phyloP scores from a whole-genome alignment of 352 stramenopile species.

The Globisporangium polare region DNA sequence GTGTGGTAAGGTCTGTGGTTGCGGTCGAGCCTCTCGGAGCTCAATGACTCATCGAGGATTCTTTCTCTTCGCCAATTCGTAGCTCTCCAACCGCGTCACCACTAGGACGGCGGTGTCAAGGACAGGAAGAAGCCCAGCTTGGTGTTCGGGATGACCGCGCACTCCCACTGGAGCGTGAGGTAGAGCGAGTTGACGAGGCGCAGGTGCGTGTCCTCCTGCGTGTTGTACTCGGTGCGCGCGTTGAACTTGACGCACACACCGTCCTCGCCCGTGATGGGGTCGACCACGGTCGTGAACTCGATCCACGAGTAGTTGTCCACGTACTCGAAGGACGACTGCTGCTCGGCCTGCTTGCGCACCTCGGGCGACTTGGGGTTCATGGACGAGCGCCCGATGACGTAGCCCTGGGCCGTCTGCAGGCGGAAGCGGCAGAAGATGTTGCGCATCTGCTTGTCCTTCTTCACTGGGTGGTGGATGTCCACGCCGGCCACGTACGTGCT shows the following conservation, averaged over 20 bases:
- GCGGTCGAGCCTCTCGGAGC: too few species aligned
- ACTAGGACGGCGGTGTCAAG: slow-evolving; percentile 6
- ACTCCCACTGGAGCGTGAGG: slow-evolving; percentile 53
- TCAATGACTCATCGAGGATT: neutral
- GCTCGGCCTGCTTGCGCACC: slow-evolving; percentile 28
- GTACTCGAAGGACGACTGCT: slow-evolving; percentile 41
- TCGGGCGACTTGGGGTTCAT: slow-evolving; percentile 47
- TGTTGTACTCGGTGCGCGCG: slow-evolving; percentile 54
- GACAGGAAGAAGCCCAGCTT: slow-evolving; percentile 10
- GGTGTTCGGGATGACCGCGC: slow-evolving; percentile 32
- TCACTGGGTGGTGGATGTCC: slow-evolving; percentile 46
- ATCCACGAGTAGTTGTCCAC: slow-evolving; percentile 54
- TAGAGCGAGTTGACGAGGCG: slow-evolving; percentile 49
- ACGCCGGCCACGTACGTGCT: slow-evolving; percentile 39
- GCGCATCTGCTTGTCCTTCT: slow-evolving; percentile 45
- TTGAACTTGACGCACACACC: slow-evolving; percentile 64
- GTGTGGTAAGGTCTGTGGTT: too few species aligned
- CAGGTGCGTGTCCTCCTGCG: slow-evolving; percentile 48
- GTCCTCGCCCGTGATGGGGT: slow-evolving; percentile 26
- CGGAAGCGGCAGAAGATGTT: slow-evolving; percentile 44
- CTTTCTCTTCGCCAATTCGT: neutral
- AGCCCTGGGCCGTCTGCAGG: slow-evolving; percentile 44
- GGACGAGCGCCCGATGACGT: slow-evolving; percentile 52
- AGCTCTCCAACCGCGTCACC: neutral
- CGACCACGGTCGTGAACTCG: slow-evolving; percentile 34